Percentiles rank a stretch among this genome's conserved stretches.
These are phyloP conservation scores for Pythium rishiriense DNA, from an alignment of 352 stramenopile species.

Conservation along the genomic window DNA sequence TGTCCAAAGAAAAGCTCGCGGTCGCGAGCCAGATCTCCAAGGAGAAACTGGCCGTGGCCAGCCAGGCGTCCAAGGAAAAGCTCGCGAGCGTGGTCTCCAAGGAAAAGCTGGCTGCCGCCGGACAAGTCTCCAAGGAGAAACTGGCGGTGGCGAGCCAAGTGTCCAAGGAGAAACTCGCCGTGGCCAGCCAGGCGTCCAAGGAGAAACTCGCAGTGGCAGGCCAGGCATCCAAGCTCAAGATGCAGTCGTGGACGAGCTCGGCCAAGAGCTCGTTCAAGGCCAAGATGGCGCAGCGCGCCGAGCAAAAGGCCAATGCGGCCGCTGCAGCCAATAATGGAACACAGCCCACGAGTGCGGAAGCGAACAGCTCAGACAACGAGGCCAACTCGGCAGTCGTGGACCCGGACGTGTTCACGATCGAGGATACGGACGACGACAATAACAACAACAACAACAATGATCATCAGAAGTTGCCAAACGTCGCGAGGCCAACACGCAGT, in stretches of 20 bases:
- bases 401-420: slow-evolving; percentile 22
- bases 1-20: slow-evolving; percentile 27
- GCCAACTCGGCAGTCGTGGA: not conserved
- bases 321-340: not conserved
- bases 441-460: not conserved
- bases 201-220: slow-evolving; percentile 22
- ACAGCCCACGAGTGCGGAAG: not conserved
- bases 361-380: not conserved
- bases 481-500: not conserved
- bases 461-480: not conserved
- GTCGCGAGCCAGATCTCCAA: slow-evolving; percentile 14
- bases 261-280: slow-evolving; percentile 22
- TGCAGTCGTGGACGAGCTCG: slow-evolving; percentile 28
- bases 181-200: slow-evolving; percentile 21
- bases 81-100: slow-evolving; percentile 20
- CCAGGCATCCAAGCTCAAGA: slow-evolving; percentile 28
- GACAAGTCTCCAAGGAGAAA: slow-evolving; percentile 17
- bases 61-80: slow-evolving; percentile 23
- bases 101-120: slow-evolving; percentile 18
- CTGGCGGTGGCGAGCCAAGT: slow-evolving; percentile 13
- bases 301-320: slow-evolving; percentile 10
- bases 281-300: slow-evolving; percentile 27
- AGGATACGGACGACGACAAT: slow-evolving; percentile 11
- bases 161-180: slow-evolving; percentile 22
- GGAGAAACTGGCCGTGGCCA: slow-evolving; percentile 18